phyloP scores from a whole-genome alignment of 208 protist genomes.

The Acanthamoeba castellanii region DNA sequence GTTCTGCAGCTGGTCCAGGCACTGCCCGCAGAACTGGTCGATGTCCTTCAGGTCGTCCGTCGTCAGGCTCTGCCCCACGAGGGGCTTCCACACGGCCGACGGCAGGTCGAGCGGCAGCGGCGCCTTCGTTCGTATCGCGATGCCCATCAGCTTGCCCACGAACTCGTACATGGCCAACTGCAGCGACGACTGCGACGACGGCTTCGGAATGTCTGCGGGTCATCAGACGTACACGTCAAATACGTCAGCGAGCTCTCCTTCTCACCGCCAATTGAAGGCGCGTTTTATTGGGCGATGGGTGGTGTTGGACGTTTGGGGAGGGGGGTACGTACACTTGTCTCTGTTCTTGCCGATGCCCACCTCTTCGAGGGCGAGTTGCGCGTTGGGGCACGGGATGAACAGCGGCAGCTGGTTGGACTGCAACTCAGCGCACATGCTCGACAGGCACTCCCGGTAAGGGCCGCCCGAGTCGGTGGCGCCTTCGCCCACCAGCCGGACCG shows the following conservation, averaged over 20 bases:
- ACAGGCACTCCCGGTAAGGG: slow-evolving; percentile 76
- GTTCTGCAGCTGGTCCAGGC: slow-evolving; percentile 60
- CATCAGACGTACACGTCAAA: neutral
- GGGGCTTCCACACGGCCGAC: slow-evolving; percentile 82
- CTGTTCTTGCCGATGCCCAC: slow-evolving; percentile 79
- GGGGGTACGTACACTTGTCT: slow-evolving; percentile 74
- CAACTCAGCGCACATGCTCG: slow-evolving; percentile 74
- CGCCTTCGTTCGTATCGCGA: slow-evolving; percentile 91
- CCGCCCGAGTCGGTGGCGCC: slow-evolving; percentile 77
- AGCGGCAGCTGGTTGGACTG: slow-evolving; percentile 72
- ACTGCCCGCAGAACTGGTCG: slow-evolving; percentile 73
- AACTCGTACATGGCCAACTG: slow-evolving; percentile 83
- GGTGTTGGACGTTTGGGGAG: neutral
- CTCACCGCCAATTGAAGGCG: too few species aligned
- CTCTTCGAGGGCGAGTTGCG: slow-evolving; percentile 67
- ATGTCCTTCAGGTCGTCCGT: slow-evolving; percentile 66
- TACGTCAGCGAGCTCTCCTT: neutral
- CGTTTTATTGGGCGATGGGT: too few species aligned
- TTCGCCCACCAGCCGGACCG: slow-evolving; percentile 64
- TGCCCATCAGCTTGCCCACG: slow-evolving; percentile 93
- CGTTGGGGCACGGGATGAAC: slow-evolving; percentile 82
- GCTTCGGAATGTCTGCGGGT: slow-evolving; percentile 74
- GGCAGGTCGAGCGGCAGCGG: slow-evolving; percentile 85
- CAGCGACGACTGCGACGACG: slow-evolving; percentile 52
- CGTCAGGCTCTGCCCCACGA: slow-evolving; percentile 61